Evolutionary conservation across 2,329 filamentous ascomycete species (phyloP), one percentile per base, ranked within the genome.

Genomic region (Penicillium sp.): DNA sequence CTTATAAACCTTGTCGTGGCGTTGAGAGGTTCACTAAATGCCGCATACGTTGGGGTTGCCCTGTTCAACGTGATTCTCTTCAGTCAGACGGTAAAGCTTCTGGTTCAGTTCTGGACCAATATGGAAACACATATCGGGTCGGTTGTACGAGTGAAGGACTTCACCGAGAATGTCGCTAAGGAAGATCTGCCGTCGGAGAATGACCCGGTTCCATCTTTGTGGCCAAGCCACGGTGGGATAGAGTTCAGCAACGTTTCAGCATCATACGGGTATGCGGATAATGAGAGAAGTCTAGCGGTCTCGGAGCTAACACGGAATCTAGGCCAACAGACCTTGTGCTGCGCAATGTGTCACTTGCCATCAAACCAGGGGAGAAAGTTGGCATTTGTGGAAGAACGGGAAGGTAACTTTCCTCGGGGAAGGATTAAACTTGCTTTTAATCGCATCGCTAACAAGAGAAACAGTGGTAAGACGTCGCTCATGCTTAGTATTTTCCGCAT

Each of bases 91-190:
- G 69, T 85, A 45, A 79, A 79, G 41, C 66, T 78, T 6, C 70
- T 85, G 17, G 76, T 84, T 29, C 70, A 75, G 29, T 78, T 76
- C 35, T 87, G 84, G 84, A 86, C 84, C 0, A 73, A 78, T 17
- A 73, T 87, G 3, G 85, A 88, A 67, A 87, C 84, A 0, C 80
- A 81, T 15, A 78, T 88, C 44, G 85, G 85, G 9, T 84, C 84
- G 2, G 78, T 88, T n/a, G 75, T 81, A 1, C 77, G 85, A 21
- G 79, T 86, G 62, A 83, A 83, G 65, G 78, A 78, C 7, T 86
- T 86, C 46, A 76, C 78, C 35, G 74, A 71, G 56, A 78, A 79
- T 48, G 73, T 71, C 66, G 76, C 64, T 26, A 64, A 57, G 30
- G 54, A 44, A 11, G 9, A 60, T 45, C 1, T 38, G 2, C 8